phyloP scores from a whole-genome alignment of 176 grass and related monocot genomes.

The Eleusine indica region DNA sequence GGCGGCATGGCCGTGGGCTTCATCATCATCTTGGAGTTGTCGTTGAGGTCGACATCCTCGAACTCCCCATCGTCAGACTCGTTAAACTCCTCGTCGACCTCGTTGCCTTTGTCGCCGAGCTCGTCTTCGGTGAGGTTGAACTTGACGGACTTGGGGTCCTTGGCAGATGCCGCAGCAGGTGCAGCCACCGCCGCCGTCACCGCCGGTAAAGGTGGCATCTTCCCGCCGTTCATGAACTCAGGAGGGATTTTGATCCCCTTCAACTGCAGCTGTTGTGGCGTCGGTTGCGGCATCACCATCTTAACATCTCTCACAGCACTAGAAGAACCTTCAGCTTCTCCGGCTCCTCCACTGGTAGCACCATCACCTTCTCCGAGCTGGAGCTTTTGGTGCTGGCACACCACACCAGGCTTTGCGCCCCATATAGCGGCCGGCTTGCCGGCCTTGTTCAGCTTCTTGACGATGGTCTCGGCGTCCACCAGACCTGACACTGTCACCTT shows the following conservation, averaged over 20 bases:
- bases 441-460: constrained; percentile 81
- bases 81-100: constrained; percentile 47
- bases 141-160: constrained; percentile 64
- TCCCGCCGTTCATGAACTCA: no score
- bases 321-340: no score
- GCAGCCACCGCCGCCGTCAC: background rate
- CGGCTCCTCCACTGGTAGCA: background rate
- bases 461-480: constrained; percentile 78
- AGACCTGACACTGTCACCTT: constrained; percentile 75
- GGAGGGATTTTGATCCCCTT: constrained; percentile 41
- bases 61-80: constrained; percentile 45
- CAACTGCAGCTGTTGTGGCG: constrained; percentile 66
- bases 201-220: constrained; percentile 42
- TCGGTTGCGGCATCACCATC: constrained; percentile 38
- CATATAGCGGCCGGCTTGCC: constrained; percentile 84
- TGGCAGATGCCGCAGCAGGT: background rate
- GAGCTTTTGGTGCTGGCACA: background rate
- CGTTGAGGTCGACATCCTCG: no score
- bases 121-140: constrained; percentile 50
- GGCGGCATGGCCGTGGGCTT: constrained; percentile 41
- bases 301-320: constrained; percentile 14
- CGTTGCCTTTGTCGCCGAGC: constrained; percentile 44
- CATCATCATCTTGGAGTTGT: constrained; percentile 37
- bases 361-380: background rate
- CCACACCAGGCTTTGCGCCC: constrained; percentile 53